Conservation (phyloP, 2,329 filamentous ascomycete genomes). For the Cladophialophora chaetospira region DNA sequence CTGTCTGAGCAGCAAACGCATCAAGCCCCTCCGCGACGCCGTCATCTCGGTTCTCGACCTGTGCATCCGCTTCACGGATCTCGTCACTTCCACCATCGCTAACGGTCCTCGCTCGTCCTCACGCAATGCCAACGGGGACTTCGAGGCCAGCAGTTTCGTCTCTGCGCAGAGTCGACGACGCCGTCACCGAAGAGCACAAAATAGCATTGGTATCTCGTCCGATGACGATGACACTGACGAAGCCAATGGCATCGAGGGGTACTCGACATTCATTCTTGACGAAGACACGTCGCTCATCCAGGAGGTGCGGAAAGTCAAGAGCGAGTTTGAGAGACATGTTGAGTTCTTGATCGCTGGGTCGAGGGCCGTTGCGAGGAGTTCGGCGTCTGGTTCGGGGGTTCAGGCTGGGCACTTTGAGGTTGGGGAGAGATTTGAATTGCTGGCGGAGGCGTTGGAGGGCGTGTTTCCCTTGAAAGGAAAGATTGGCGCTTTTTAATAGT, state of each 20-base stretch:
- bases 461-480: constrained; percentile 8
- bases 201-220: constrained; percentile 14
- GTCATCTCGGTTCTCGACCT: constrained; percentile 78
- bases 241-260: constrained; percentile 36
- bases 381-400: not conserved
- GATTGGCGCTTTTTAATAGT: not conserved
- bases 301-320: constrained; percentile 59
- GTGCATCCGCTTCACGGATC: constrained; percentile 67
- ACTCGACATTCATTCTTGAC: constrained; percentile 45
- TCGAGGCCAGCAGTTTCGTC: constrained; percentile 27
- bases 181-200: constrained; percentile 12
- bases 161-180: constrained; percentile 23
- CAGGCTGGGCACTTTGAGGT: not conserved
- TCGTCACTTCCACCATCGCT: constrained; percentile 35
- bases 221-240: constrained; percentile 35
- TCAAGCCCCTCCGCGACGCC: constrained; percentile 70
- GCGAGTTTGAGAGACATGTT: constrained; percentile 66
- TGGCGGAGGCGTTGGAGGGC: constrained; percentile 26
- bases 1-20: constrained; percentile 67
- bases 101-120: too few relatives aligned
- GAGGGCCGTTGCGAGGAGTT: constrained; percentile 51
- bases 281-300: constrained; percentile 46
- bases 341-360: constrained; percentile 73
- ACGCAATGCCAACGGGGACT: constrained; percentile 9
- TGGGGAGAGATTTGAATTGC: constrained; percentile 26